phyloP scores from a whole-genome alignment of 2,329 filamentous ascomycete genomes.

The Cordyceps farinosa region DNA sequence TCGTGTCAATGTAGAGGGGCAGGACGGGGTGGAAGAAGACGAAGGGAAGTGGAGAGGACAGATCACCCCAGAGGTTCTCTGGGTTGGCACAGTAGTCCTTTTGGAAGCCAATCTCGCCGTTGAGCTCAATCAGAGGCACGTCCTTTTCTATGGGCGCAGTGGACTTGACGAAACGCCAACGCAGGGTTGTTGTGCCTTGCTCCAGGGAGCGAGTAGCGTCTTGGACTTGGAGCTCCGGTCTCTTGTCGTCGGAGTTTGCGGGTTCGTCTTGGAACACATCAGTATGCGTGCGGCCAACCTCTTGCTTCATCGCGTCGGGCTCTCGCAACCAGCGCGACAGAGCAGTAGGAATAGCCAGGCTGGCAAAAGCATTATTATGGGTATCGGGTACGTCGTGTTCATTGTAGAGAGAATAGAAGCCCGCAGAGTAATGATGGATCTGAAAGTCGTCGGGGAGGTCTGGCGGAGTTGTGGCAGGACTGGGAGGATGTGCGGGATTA shows the following conservation, averaged over 20 bases:
- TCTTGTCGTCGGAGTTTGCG: constrained; percentile 40
- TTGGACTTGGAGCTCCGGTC: constrained; percentile 47
- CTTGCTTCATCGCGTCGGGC: constrained; percentile 61
- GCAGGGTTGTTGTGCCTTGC: constrained; percentile 43
- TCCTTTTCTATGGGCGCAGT: constrained; percentile 53
- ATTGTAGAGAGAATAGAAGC: constrained; percentile 73
- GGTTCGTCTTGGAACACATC: constrained; percentile 66
- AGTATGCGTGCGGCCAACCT: constrained; percentile 59
- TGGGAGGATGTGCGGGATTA: constrained; percentile 59
- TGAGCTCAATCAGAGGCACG: constrained; percentile 65
- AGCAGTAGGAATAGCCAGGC: constrained; percentile 68
- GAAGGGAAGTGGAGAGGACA: constrained; percentile 65
- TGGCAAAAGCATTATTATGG: constrained; percentile 74
- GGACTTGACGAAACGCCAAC: constrained; percentile 65
- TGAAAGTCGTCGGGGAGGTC: constrained; percentile 60
- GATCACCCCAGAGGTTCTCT: constrained; percentile 64
- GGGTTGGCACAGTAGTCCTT: constrained; percentile 66
- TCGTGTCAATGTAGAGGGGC: constrained; percentile 89
- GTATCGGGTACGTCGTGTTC: constrained; percentile 56
- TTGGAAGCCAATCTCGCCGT: constrained; percentile 71
- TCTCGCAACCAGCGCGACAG: constrained; percentile 78
- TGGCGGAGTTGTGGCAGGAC: constrained; percentile 72
- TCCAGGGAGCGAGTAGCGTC: constrained; percentile 38
- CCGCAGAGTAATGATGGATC: constrained; percentile 66
- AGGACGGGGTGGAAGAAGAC: constrained; percentile 85